phyloP scores from a whole-genome alignment of 495 filamentous ascomycete species.

The Hyaloscypha finlandica region DNA sequence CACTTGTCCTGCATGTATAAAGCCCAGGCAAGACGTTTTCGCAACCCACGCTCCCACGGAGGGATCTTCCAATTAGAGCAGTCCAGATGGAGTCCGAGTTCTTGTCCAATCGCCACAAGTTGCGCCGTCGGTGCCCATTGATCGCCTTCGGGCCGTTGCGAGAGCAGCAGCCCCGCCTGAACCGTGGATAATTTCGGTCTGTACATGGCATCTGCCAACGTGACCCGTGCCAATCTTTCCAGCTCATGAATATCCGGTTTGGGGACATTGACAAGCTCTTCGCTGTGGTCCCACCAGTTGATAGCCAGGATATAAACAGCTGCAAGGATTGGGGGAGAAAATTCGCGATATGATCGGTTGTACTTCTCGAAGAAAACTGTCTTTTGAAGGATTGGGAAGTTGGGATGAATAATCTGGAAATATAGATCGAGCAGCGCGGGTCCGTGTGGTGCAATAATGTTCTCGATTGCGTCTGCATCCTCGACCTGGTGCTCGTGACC shows the following conservation, averaged over 20 bases:
- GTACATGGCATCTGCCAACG: conserved; percentile 75
- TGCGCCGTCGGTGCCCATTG: conserved; percentile 87
- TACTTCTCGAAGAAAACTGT: conserved; percentile 85
- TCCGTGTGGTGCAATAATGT: conserved; percentile 79
- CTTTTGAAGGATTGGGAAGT: conserved; percentile 88
- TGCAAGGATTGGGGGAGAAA: conserved; percentile 82
- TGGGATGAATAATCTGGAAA: conserved; percentile 85
- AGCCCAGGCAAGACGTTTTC: conserved; percentile 87
- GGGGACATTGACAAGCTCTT: conserved; percentile 61
- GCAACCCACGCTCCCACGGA: conserved; percentile 78
- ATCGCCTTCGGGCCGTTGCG: conserved; percentile 84
- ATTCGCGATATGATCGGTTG: conserved; percentile 68
- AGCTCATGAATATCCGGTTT: conserved; percentile 74
- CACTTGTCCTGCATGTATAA: conserved; percentile 94
- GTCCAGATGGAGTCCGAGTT: conserved; percentile 85
- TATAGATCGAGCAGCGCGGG: conserved; percentile 81
- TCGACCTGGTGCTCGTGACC: conserved; percentile 61
- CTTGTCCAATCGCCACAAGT: conserved; percentile 75
- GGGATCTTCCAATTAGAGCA: conserved; percentile 88
- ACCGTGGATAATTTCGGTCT: conserved; percentile 90
- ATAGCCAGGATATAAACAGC: conserved; percentile 90
- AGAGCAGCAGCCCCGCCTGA: conserved; percentile 85
- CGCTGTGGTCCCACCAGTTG: conserved; percentile 82
- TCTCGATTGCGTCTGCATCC: conserved; percentile 78
- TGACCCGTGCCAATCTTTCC: conserved; percentile 73